phyloP scores from a whole-genome alignment of 2,329 filamentous ascomycete species.

The Ophiostoma perfectum region DNA sequence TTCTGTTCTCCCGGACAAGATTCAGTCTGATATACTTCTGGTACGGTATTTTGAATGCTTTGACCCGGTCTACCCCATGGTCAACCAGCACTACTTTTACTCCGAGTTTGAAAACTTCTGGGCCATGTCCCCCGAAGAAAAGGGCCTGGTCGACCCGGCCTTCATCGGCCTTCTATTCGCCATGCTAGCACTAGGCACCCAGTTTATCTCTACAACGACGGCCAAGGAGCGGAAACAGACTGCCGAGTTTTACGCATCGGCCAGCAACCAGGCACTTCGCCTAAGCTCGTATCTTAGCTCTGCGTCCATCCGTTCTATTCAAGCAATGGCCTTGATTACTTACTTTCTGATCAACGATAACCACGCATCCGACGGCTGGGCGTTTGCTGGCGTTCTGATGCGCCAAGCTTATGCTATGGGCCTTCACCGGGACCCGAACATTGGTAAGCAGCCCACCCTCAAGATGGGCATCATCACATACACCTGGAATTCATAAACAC shows the following conservation, averaged over 20 bases:
- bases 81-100: constrained; percentile 69
- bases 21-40: constrained; percentile 67
- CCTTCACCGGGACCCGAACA: constrained; percentile 71
- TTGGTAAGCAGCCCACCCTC: constrained; percentile 42
- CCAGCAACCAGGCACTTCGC: constrained; percentile 69
- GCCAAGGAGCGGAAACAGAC: constrained; percentile 64
- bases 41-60: constrained; percentile 63
- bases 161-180: constrained; percentile 69
- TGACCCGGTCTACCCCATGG: constrained; percentile 76
- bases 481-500: not conserved
- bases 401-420: constrained; percentile 78
- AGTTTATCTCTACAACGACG: constrained; percentile 60
- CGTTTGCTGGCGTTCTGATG: constrained; percentile 71
- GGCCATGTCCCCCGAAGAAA: constrained; percentile 54
- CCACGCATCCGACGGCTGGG: constrained; percentile 76
- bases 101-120: constrained; percentile 75
- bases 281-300: constrained; percentile 72
- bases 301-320: constrained; percentile 65
- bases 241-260: constrained; percentile 76
- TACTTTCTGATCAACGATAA: constrained; percentile 86
- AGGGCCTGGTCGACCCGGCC: constrained; percentile 57
- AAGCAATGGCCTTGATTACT: constrained; percentile 75
- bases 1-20: constrained; percentile 66
- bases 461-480: not conserved
- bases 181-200: constrained; percentile 71